Base-by-base conservation (phyloP, 2,329 filamentous ascomycete species). In the Cytospora leucostoma region DNA sequence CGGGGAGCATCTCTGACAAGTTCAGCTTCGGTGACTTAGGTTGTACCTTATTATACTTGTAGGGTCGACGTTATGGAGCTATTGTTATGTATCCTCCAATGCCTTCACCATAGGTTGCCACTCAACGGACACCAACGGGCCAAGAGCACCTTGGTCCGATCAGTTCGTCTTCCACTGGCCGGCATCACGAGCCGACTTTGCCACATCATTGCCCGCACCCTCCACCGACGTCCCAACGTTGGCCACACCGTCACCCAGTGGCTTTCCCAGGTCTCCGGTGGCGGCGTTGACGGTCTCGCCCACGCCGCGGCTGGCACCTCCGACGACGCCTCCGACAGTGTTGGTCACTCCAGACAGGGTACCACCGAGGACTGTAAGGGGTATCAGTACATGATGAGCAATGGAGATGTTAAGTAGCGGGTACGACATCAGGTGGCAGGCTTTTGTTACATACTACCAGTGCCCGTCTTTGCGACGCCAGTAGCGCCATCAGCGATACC, bases 131-230 rank as follows among this genome's bases (percentile, higher is more conserved):
- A 27, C 27, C 2, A 27, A 27, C 2, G 27, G 27, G 27, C 4
- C 21, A 32, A 15, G 4, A 13, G 35, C 15, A 40, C 19, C 7
- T 35, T 12, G 7, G 5, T 11, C 4, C 4, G 5, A 32, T 15
- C 62, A 66, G 54, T 61, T 64, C 15, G 59, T 44, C 59, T 66
- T 66, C 65, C 65, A 66, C 59, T 62, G 54, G 12, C 65, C 65
- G 10, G 65, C 65, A 32, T 66, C 65, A 13, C 56, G 55, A 11
- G 62, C 38, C 1, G 54, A 19, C 37, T 65, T 59, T 27, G 44
- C 65, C 4, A 66, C 56, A 34, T 62, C 56, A n/a, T 62, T 51
- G 7, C 62, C 62, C 1, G 65, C 49, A 4, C 62, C 53, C 52
- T 66, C 59, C 4, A 66, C 50, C 1, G 62, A 52, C 6, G 62